These are phyloP conservation scores for Keqinozyma sinolaborantium DNA, from an alignment of 1,139 yeast species.

Conservation along the genomic window DNA sequence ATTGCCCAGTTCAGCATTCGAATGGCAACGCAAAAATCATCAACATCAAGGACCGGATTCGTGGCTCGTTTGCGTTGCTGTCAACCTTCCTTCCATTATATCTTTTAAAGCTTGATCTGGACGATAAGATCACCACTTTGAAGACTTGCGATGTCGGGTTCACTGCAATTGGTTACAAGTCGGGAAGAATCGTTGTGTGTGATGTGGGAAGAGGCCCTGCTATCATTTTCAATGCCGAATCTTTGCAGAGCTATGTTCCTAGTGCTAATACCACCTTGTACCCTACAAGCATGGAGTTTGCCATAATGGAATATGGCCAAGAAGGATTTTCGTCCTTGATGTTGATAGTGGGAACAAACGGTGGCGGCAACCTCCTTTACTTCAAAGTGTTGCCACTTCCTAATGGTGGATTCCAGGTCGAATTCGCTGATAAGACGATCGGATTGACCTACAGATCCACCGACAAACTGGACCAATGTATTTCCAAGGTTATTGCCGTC, in stretches of 20 bases:
- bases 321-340: constrained; percentile 69
- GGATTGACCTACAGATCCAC: constrained; percentile 34
- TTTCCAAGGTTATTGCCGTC: constrained; percentile 50
- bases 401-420: constrained; percentile 66
- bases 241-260: constrained; percentile 37
- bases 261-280: constrained; percentile 30
- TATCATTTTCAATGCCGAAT: constrained; percentile 54
- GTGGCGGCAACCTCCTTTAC: constrained; percentile 65
- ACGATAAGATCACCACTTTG: constrained; percentile 54
- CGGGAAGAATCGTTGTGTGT: constrained; percentile 71
- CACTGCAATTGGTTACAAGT: constrained; percentile 75
- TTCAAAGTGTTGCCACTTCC: constrained; percentile 67
- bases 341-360: constrained; percentile 73
- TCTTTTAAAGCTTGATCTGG: constrained; percentile 31
- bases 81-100: constrained; percentile 63
- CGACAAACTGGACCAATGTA: constrained; percentile 39
- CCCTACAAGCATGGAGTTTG: constrained; percentile 67
- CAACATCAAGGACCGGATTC: constrained; percentile 26
- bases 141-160: constrained; percentile 78
- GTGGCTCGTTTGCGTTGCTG: constrained; percentile 28
- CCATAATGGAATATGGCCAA: constrained; percentile 65
- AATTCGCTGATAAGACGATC: constrained; percentile 47
- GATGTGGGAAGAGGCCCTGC: constrained; percentile 85
- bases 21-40: constrained; percentile 36
- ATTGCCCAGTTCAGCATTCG: constrained; percentile 29